phyloP scores from a whole-genome alignment of 306 rosid species.

The Rosa multiflora region DNA sequence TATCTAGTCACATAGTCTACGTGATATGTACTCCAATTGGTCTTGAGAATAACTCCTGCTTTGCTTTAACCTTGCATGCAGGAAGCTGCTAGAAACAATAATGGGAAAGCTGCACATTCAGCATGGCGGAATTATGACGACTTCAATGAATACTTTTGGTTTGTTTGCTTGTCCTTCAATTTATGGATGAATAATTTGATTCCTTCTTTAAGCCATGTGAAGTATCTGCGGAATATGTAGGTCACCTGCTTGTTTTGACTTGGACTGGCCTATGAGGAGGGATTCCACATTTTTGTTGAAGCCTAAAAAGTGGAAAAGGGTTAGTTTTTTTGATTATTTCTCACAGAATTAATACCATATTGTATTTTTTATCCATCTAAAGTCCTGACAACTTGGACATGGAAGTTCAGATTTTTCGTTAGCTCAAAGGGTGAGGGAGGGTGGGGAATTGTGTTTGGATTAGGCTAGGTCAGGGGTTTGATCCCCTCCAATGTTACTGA shows the following conservation, averaged over 20 bases:
- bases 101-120: conserved; percentile 96
- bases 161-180: conserved; percentile 25
- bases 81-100: conserved; percentile 72
- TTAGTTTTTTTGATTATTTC: conserved; percentile 37
- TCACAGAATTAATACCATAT: neutral
- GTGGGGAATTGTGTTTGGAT: neutral
- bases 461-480: neutral
- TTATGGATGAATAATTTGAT: conserved; percentile 1
- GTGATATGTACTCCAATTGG: conserved; percentile 12
- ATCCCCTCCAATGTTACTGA: neutral
- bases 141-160: conserved; percentile 98
- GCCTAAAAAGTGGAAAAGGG: conserved; percentile 79
- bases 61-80: conserved; percentile 27
- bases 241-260: conserved; percentile 89
- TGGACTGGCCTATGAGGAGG: conserved; percentile 75
- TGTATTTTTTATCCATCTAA: conserved; percentile 2
- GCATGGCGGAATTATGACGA: conserved; percentile 97
- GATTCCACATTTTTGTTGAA: conserved; percentile 51
- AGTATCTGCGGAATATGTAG: conserved; percentile 48
- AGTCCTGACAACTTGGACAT: conserved; percentile 6
- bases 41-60: conserved; percentile 5
- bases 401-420: neutral
- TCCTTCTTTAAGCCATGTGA: conserved; percentile 9
- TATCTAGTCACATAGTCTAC: conserved; percentile 4
- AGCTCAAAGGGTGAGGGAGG: neutral